Percentiles rank a stretch among this genome's conserved stretches.
Conservation (phyloP, 2,329 filamentous ascomycete species). For the Scleromitrula shiraiana region DNA sequence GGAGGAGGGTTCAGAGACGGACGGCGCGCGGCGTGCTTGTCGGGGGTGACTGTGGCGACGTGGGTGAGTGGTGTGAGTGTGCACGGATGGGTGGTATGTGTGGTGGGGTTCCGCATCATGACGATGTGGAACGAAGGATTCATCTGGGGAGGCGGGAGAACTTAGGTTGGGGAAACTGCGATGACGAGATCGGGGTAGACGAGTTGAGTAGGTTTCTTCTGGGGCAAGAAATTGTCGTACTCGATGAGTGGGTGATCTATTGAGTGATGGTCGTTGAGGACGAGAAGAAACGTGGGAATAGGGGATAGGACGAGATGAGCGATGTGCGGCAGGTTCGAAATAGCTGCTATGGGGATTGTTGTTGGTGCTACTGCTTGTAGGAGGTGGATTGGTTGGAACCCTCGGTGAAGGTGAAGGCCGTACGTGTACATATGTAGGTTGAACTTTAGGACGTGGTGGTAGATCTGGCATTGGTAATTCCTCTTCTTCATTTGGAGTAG, state of each 20-base stretch:
- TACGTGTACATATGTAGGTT: slow-evolving; percentile 24
- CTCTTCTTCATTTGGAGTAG: slow-evolving; percentile 24
- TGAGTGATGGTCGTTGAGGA: slow-evolving; percentile 24
- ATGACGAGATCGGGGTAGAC: slow-evolving; percentile 17
- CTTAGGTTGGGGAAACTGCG: slow-evolving; percentile 25
- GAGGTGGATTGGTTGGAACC: slow-evolving; percentile 1
- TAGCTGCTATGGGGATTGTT: slow-evolving; percentile 3
- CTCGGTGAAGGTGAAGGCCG: slow-evolving; percentile 12
- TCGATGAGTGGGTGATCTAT: slow-evolving; percentile 28
- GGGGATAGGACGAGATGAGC: slow-evolving; percentile 13
- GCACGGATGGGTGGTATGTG: neutral
- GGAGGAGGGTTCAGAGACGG: neutral
- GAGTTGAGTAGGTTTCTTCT: slow-evolving; percentile 29
- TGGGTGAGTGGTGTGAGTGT: slow-evolving; percentile 15
- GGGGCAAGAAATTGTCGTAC: slow-evolving; percentile 35
- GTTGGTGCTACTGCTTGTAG: too few species aligned
- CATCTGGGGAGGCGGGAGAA: slow-evolving; percentile 16
- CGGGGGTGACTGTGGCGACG: slow-evolving; percentile 45
- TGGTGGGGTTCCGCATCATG: slow-evolving; percentile 2
- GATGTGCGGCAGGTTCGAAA: slow-evolving; percentile 9
- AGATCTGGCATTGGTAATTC: slow-evolving; percentile 24
- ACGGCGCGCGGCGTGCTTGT: slow-evolving; percentile 10
- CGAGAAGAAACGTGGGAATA: slow-evolving; percentile 18
- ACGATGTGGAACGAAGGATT: slow-evolving; percentile 23
- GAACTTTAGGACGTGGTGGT: slow-evolving; percentile 25